phyloP scores from a whole-genome alignment of 352 stramenopile genomes.

The Thalassiosira mediterranea region DNA sequence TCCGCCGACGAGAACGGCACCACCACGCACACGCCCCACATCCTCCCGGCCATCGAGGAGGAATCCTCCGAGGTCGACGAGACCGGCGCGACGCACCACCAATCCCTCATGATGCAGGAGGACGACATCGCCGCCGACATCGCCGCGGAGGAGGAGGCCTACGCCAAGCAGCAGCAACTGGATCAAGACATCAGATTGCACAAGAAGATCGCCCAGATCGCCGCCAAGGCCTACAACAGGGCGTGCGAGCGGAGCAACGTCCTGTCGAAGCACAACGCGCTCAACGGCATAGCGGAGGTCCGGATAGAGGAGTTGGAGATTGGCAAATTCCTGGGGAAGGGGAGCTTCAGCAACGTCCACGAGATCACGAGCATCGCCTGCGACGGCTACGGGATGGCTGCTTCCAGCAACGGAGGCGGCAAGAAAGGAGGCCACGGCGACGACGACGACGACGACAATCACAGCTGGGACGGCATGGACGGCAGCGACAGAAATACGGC shows the following conservation, averaged over 20 bases:
- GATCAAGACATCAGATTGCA: slow-evolving; percentile 1
- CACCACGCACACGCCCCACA: background rate
- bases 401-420: background rate
- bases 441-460: background rate
- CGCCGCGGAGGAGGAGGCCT: background rate
- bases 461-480: background rate
- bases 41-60: background rate
- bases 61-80: slow-evolving; percentile 13
- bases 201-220: slow-evolving; percentile 29
- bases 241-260: slow-evolving; percentile 32
- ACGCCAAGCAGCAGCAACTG: background rate
- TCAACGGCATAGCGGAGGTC: slow-evolving; percentile 56
- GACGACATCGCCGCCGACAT: background rate
- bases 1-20: slow-evolving; percentile 1
- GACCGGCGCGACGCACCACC: slow-evolving; percentile 13
- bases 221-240: slow-evolving; percentile 24
- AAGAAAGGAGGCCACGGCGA: background rate
- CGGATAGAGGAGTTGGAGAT: slow-evolving; percentile 54
- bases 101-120: background rate
- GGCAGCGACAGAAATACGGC: background rate
- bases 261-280: slow-evolving; percentile 18
- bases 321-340: slow-evolving; percentile 58
- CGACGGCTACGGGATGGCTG: background rate
- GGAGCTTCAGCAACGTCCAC: slow-evolving; percentile 75
- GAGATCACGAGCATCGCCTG: slow-evolving; percentile 45